These are phyloP conservation scores for Cyberlindnera samutprakarnensis DNA, from an alignment of 805 yeast species.

Conservation along the genomic window DNA sequence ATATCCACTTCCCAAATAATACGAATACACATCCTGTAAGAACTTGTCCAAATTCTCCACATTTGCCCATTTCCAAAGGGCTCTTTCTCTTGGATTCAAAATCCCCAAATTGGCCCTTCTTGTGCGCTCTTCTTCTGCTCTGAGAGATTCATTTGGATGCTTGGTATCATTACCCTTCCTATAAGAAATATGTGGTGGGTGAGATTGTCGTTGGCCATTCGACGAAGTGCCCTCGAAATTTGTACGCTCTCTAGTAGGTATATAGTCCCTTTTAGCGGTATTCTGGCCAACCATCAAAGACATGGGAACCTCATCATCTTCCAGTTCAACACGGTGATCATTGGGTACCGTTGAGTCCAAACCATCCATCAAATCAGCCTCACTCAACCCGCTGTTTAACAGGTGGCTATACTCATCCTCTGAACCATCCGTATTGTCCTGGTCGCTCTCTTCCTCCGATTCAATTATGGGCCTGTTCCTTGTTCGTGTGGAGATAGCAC, in stretches of 20 bases:
- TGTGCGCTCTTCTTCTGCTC: constrained; percentile 15
- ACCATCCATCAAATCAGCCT: constrained; percentile 7
- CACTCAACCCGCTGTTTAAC: constrained; percentile 7
- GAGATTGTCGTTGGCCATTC: neutral
- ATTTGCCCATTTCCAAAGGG: constrained; percentile 95
- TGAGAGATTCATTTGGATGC: neutral
- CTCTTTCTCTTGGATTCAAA: constrained; percentile 61
- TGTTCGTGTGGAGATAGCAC: neutral
- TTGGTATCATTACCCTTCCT: neutral
- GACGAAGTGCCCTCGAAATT: too few relatives aligned
- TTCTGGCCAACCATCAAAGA: constrained; percentile 15
- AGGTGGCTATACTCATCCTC: constrained; percentile 1
- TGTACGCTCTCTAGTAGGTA: too few relatives aligned
- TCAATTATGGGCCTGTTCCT: constrained; percentile 18
- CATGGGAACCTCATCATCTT: constrained; percentile 15
- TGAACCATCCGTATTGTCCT: constrained; percentile 1
- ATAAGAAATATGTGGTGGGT: constrained; percentile 3
- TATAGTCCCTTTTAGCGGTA: too few relatives aligned
- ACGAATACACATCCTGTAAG: constrained; percentile 72
- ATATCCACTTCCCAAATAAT: constrained; percentile 81
- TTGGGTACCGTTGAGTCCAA: constrained; percentile 2
- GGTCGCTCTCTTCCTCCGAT: constrained; percentile 15
- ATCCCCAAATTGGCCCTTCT: constrained; percentile 30
- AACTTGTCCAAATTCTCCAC: constrained; percentile 87
- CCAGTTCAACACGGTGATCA: constrained; percentile 13